Evolutionary conservation across 257 asterid genomes (phyloP), one percentile per base, ranked within the genome.

Genomic region (Capsicum baccatum): DNA sequence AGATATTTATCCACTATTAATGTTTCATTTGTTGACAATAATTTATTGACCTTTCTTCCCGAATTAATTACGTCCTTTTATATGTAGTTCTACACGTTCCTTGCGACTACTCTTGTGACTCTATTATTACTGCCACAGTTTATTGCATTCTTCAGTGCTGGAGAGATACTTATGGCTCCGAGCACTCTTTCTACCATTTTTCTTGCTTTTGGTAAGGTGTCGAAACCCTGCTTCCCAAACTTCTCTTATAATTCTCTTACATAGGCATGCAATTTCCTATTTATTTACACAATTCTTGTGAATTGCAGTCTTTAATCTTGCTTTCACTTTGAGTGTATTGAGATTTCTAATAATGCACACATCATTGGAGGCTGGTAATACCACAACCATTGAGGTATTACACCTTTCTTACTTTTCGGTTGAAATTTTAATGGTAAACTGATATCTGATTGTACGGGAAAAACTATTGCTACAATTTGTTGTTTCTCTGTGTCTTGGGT

Each of bases 271-370:
- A 7, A 52, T 52, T 52, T 52, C 64, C 50, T 52, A 76, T 74
- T 19, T 48, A 63, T 80, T 60, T 81, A 68, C 35, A 67, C 68
- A 13, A 58, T 78, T 86, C 81, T 89, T 78, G 68, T 83, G 44
- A 76, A 83, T 83, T 69, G 81, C 97, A 97, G 99, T 97, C 55
- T 87, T 97, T 82, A 93, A 95, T 85, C 91, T 97, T 89, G 99
- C 99, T 55, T 97, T 97, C 90, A 91, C 99, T 78, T 90, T 97
- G 93, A 95, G 99, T 56, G 97, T 97, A 57, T 85, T 97, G 95
- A 98, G 99, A 37, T 95, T 97, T 89, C 90, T 97, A 85, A 97
- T 97, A 83, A 92, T 97, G 99, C 99, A 97, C 91, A 91, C 94
- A 85, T 92, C 98, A 3, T 81, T 97, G 90, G 98, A 95, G 79